phyloP scores from a whole-genome alignment of 2,329 filamentous ascomycete genomes.

The Incumbomyces delicatus region DNA sequence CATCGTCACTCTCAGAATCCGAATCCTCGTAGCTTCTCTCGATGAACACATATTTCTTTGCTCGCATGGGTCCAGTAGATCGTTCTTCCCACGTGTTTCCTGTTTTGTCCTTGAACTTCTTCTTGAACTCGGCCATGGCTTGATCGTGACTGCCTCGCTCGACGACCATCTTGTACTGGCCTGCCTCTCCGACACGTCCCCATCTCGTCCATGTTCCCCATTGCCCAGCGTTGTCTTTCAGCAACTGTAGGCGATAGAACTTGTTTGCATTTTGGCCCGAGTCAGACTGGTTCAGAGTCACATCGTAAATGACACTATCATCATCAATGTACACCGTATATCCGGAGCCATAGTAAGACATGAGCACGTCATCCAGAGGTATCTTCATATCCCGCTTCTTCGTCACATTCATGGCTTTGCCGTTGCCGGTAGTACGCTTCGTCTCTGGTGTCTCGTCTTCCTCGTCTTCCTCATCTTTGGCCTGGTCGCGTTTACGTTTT shows the following conservation, averaged over 20 bases:
- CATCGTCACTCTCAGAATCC: constrained; percentile 40
- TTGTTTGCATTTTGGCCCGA: constrained; percentile 28
- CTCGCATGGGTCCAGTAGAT: constrained; percentile 38
- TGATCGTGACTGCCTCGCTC: constrained; percentile 25
- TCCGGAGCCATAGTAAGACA: constrained; percentile 23
- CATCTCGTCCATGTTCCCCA: constrained; percentile 66
- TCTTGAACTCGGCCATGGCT: constrained; percentile 39
- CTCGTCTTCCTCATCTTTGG: constrained; percentile 10
- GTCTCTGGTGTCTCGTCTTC: constrained; percentile 5
- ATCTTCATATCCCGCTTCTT: constrained; percentile 39
- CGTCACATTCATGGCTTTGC: constrained; percentile 20
- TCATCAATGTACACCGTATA: constrained; percentile 56
- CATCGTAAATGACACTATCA: constrained; percentile 62
- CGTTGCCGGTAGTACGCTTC: constrained; percentile 11
- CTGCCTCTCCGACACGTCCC: constrained; percentile 60
- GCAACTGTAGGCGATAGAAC: constrained; percentile 60
- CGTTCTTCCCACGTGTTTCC: constrained; percentile 44
- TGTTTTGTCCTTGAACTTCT: constrained; percentile 50
- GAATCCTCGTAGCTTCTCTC: constrained; percentile 69
- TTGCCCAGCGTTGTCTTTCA: constrained; percentile 27
- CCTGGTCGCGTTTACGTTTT: constrained; percentile 9
- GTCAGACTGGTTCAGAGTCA: constrained; percentile 69
- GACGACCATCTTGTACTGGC: constrained; percentile 36
- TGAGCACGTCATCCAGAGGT: constrained; percentile 41
- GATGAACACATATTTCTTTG: constrained; percentile 68